Evolutionary conservation across 2,329 filamentous ascomycete genomes (phyloP), one percentile per base, ranked within the genome.

Genomic region (Mariannaea sp.): DNA sequence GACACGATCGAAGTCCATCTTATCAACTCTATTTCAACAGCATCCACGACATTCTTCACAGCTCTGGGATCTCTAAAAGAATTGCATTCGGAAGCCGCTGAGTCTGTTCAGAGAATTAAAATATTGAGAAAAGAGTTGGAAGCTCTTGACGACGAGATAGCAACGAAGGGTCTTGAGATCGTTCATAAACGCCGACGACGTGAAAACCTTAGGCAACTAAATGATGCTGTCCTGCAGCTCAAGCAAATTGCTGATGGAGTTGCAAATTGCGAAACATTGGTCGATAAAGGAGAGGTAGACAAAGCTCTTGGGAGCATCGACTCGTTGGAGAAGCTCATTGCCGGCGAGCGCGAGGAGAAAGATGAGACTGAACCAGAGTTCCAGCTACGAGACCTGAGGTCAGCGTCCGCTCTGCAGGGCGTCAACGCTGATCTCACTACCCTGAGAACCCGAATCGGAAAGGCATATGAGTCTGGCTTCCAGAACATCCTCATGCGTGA

Each of bases 1-100:
- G 94, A 99, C 70, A 99, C 94, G 0, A 92, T 99, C 17, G 94
- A 99, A 70, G 91, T 99, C 49, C 94, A 99, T 70, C 78, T 99
- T 7, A 97, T 99, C 64, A 91, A 90, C 26, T 96, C 92, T 0
- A 99, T 99, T 58, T 97, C 93, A 2, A 92, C 90, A 0, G 94
- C 94, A 1, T 97, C 94, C 0, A 92, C 91, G 1, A 96, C 93
- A 0, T 99, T 99, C 72, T 99, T 99, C 67, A 92, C 92, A 0
- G 94, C 94, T 0, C 77, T 99, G 1, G 93, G 94, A 1, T 96
- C 92, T 1, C 77, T 99, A 27, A 88, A 91, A 60, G 91, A 97
- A 68, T 77, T 99, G 9, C 93, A 99, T 69, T 88, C 88, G 0
- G 94, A 99, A 71, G 92, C 94, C 6, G 88, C 92, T 9, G 90